Evolutionary conservation across 2,329 filamentous ascomycete genomes (phyloP), one percentile per base, ranked within the genome.

Genomic region (Sporothrix mexicana): DNA sequence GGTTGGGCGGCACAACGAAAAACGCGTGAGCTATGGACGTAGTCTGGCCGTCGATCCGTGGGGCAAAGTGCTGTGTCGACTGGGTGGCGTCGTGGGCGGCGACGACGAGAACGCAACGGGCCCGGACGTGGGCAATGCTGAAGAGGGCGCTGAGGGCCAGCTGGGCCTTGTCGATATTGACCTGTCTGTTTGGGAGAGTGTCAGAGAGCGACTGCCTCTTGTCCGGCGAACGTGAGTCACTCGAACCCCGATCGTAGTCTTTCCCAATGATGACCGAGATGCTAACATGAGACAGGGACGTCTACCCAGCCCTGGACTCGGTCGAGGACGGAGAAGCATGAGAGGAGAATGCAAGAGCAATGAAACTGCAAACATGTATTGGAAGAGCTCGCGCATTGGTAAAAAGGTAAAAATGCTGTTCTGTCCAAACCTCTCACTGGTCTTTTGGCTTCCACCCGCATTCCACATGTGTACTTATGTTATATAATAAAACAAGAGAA

Each of bases 21-120:
- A 76, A 67, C 77, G 95, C 73, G 87, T 88, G 41, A 97, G 93
- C 81, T 97, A 96, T 82, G 95, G 95, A 0, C 91, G 93, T 79
- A 93, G 92, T 77, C 89, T 97, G 84, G 92, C 97, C 64, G 86
- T 98, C 36, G 91, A 93, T 80, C 95, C 95, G 0, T 97, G 94
- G 94, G 95, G 95, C 0, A 86, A 88, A 72, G 87, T 98, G 0
- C 79, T 93, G 55, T 86, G 91, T 3, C 86, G 91, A 78, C 85
- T 91, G 78, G 86, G 85, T 55, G 90, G 89, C 0, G 84, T 82
- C 20, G 81, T 80, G 13, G 79, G 82, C 72, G 83, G 85, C n/a
- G 81, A 80, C 1, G 80, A 84, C 8, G 80, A 80, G 4, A 79
- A 76, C 43, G 70, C 70, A 8, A 51, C 53, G 13, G 70, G 68